Percentiles rank a stretch among this genome's conserved stretches.
Evolutionary conservation across 176 grass and related monocot genomes (phyloP).

Genomic region (Oryza glumipatula): DNA sequence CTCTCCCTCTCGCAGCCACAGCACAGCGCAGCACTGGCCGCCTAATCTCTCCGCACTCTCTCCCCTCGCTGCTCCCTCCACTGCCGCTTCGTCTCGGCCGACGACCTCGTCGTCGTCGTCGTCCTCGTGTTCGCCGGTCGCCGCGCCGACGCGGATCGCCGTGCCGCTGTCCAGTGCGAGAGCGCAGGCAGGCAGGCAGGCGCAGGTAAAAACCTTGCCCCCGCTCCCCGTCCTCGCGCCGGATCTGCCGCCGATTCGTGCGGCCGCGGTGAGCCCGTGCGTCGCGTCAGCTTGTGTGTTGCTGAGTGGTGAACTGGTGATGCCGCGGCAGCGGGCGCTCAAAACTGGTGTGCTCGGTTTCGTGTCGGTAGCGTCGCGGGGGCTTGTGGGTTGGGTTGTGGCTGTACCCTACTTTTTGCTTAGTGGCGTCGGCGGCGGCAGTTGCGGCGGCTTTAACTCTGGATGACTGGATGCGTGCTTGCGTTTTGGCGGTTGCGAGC

Average conservation of each 20-base stretch:
- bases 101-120: neutral
- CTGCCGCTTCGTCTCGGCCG: slow-evolving; percentile 6
- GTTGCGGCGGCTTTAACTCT: slow-evolving; percentile 30
- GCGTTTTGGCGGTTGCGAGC: slow-evolving; percentile 10
- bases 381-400: neutral
- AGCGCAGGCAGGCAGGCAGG: neutral
- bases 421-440: neutral
- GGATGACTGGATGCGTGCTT: slow-evolving; percentile 27
- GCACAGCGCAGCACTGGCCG: slow-evolving; percentile 2
- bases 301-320: neutral
- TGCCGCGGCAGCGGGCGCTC: neutral
- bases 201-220: slow-evolving; percentile 31
- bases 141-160: slow-evolving; percentile 31
- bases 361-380: slow-evolving; percentile 25
- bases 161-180: slow-evolving; percentile 13
- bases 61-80: neutral
- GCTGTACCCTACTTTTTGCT: neutral
- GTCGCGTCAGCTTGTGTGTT: neutral
- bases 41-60: slow-evolving; percentile 41
- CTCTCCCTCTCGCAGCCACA: slow-evolving; percentile 2
- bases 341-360: slow-evolving; percentile 24
- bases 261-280: slow-evolving; percentile 8
- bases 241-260: slow-evolving; percentile 50
- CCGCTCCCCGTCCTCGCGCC: neutral
- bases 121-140: neutral